Evolutionary conservation across 768 basidiomycete species (phyloP), one percentile per base, ranked within the genome.

Genomic region (Sistotremastrum niveocremeum): DNA sequence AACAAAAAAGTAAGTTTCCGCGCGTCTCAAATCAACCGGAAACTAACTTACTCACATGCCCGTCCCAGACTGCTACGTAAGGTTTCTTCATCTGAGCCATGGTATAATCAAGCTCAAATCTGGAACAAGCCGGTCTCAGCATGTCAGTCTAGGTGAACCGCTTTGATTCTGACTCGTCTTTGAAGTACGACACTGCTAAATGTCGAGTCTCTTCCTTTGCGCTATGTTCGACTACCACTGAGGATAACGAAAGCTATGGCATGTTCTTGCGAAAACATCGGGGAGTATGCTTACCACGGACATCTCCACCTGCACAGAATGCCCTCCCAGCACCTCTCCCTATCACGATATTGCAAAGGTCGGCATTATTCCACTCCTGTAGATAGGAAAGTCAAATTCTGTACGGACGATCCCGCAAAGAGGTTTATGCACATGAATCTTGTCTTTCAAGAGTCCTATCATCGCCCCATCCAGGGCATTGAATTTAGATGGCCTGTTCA

Each of bases 241-340:
- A 6, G 34, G 34, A 20, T 38, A 20, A n/a, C 43, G 38, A 9
- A 33, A 41, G 30, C 41, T 12, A 30, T 33, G 28, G 39, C 34
- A 20, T 20, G 20, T 33, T 34, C 31, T 30, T 29, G 49, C 20
- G 40, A 10, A 46, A 49, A 37, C 47, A 33, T 30, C 36, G n/a
- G 31, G 7, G 46, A 39, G 32, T 50, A 31, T 20, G 70, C 82
- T 63, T 54, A 93, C 94, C 68, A 49, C 77, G 80, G 47, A 99
- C 85, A 62, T 99, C 95, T 39, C 95, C 95, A 9, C 95, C 95
- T 5, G 87, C 83, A 56, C 91, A 98, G 60, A 97, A 98, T 8
- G 83, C 86, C 48, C 78, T 70, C 3, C 81, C 83, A 8, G 63
- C 61, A 28, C 84, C 85, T 33, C 74, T 72, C 34, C 81, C 84